Evolutionary conservation across 2,329 filamentous ascomycete species (phyloP).

Genomic region (Bertia moriformis): DNA sequence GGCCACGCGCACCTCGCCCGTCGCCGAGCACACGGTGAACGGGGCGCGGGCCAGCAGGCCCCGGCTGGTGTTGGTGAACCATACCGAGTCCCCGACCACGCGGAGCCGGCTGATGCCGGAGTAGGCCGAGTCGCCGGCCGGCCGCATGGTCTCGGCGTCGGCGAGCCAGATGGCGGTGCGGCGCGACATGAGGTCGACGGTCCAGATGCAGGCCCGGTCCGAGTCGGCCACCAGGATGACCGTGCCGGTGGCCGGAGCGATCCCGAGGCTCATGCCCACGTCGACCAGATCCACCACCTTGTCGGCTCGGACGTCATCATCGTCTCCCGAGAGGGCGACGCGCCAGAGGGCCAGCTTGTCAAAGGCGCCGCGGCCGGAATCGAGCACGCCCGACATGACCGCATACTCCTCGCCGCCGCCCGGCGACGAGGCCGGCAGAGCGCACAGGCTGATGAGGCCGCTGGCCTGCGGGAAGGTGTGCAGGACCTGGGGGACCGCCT

Average conservation of each 20-base stretch:
- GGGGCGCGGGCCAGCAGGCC: constrained; percentile 13
- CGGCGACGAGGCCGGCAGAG: too few relatives aligned
- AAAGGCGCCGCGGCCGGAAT: constrained; percentile 13
- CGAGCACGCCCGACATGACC: constrained; percentile 10
- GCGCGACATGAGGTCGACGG: constrained; percentile 11
- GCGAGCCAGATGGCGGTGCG: constrained; percentile 7
- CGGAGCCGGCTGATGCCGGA: constrained; percentile 14
- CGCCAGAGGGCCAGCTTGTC: constrained; percentile 11
- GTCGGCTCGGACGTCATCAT: constrained; percentile 13
- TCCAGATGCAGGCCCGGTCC: constrained; percentile 10
- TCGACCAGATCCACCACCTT: constrained; percentile 9
- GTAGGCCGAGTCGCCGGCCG: constrained; percentile 7
- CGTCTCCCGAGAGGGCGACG: constrained; percentile 8
- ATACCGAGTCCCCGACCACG: constrained; percentile 9
- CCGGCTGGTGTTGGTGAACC: constrained; percentile 14
- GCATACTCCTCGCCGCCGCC: constrained; percentile 13
- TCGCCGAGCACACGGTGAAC: constrained; percentile 6
- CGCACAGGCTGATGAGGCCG: constrained; percentile 11
- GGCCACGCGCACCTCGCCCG: constrained; percentile 8
- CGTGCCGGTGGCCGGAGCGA: constrained; percentile 9
- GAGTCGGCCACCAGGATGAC: constrained; percentile 12
- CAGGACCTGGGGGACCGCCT: constrained; percentile 10
- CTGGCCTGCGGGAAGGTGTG: constrained; percentile 11
- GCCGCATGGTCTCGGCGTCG: constrained; percentile 11
- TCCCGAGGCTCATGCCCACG: constrained; percentile 9